Evolutionary conservation across 176 grass and related monocot species (phyloP).

Genomic region (Puccinellia tenuiflora): DNA sequence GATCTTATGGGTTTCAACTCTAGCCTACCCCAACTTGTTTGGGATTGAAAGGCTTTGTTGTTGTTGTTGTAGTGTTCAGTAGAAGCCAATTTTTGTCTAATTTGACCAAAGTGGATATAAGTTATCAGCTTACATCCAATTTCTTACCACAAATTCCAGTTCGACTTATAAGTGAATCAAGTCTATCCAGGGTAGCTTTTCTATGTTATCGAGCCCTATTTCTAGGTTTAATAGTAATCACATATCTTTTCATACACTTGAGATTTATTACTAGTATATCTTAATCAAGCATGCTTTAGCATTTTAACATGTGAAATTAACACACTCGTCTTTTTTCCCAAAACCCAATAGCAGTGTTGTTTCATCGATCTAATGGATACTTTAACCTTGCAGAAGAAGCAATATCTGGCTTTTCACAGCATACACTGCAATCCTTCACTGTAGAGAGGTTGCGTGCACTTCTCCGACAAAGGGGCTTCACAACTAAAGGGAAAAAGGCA

Average conservation of each 20-base stretch:
- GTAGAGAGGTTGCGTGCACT: constrained; percentile 75
- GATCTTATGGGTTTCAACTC: no score
- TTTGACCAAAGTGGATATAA: not conserved
- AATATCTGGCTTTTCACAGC: constrained; percentile 53
- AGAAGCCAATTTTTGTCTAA: not conserved
- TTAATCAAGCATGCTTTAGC: not conserved
- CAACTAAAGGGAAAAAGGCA: constrained; percentile 84
- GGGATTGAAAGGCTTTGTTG: no score
- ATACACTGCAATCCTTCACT: constrained; percentile 68
- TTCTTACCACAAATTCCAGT: not conserved
- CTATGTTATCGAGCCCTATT: not conserved
- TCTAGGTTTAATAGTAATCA: not conserved
- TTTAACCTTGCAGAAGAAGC: constrained; percentile 37
- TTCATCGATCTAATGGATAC: not conserved
- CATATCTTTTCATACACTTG: not conserved
- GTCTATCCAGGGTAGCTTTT: not conserved
- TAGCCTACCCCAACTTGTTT: no score
- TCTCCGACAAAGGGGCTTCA: constrained; percentile 71
- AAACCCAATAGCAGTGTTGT: not conserved
- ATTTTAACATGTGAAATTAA: constrained; percentile 7
- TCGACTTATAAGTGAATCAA: not conserved
- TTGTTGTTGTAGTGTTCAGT: not conserved
- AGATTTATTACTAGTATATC: not conserved
- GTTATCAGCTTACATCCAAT: not conserved
- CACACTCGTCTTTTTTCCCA: not conserved